phyloP scores from a whole-genome alignment of 2,329 filamentous ascomycete genomes.

The Dactylellina haptotyla region DNA sequence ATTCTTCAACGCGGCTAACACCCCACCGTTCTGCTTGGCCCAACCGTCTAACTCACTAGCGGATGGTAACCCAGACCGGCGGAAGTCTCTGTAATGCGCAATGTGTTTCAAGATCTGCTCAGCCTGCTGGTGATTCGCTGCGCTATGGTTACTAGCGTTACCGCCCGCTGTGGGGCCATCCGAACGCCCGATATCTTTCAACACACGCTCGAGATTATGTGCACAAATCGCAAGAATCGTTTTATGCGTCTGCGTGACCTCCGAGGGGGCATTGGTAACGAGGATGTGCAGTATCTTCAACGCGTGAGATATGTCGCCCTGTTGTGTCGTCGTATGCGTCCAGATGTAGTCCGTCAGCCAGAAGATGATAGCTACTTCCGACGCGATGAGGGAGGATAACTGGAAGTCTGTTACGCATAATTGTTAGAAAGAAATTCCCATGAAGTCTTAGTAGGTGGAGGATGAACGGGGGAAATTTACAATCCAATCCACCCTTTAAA shows the following conservation, averaged over 20 bases:
- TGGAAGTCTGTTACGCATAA: constrained; percentile 70
- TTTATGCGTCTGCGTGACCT: constrained; percentile 66
- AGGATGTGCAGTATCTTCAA: constrained; percentile 75
- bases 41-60: constrained; percentile 76
- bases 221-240: constrained; percentile 57
- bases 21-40: constrained; percentile 68
- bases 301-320: constrained; percentile 73
- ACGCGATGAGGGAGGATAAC: constrained; percentile 82
- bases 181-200: constrained; percentile 55
- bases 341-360: constrained; percentile 78
- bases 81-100: constrained; percentile 68
- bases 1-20: constrained; percentile 69
- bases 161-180: constrained; percentile 10
- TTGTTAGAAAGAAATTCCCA: constrained; percentile 5
- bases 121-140: constrained; percentile 76
- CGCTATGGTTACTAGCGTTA: constrained; percentile 60
- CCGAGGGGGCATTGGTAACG: constrained; percentile 76
- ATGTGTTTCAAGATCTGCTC: constrained; percentile 75
- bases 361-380: constrained; percentile 76
- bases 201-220: constrained; percentile 56
- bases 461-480: constrained; percentile 61
- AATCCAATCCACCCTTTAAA: constrained; percentile 79
- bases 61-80: constrained; percentile 72
- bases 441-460: constrained; percentile 15
- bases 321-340: constrained; percentile 67